A percentile compares a stretch with the other conserved stretches of the same genome.
These are phyloP conservation scores for Leishmania amazonensis DNA, from an alignment of 208 protist genomes.

Conservation along the genomic window DNA sequence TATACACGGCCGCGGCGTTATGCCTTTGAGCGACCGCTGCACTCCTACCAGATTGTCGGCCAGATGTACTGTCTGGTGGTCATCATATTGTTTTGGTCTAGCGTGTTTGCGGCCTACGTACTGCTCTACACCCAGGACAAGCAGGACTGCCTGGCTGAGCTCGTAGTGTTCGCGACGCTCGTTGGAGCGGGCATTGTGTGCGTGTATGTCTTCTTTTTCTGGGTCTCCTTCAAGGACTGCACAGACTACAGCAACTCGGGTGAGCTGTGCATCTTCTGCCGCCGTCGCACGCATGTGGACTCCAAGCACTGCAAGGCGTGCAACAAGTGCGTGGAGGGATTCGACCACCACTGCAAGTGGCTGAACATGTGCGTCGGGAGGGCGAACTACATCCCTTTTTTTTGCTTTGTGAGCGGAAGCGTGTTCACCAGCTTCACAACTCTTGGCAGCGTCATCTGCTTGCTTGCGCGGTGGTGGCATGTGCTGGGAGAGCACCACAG, in stretches of 20 bases:
- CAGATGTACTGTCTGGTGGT: slow-evolving; percentile 34
- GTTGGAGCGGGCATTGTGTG: slow-evolving; percentile 13
- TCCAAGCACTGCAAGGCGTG: slow-evolving; percentile 92
- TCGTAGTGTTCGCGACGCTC: slow-evolving; percentile 46
- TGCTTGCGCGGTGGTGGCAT: slow-evolving; percentile 67
- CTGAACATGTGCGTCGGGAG: slow-evolving; percentile 89
- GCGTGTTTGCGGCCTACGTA: slow-evolving; percentile 46
- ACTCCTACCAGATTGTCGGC: slow-evolving; percentile 55
- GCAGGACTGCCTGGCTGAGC: slow-evolving; percentile 37
- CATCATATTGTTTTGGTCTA: slow-evolving; percentile 48
- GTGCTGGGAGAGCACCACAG: slow-evolving; percentile 40
- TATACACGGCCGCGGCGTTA: slow-evolving; percentile 55
- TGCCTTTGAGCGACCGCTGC: slow-evolving; percentile 66
- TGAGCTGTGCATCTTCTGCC: slow-evolving; percentile 70
- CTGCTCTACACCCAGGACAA: slow-evolving; percentile 46
- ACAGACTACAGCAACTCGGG: slow-evolving; percentile 54
- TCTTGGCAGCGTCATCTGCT: slow-evolving; percentile 36
- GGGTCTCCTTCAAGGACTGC: slow-evolving; percentile 69
- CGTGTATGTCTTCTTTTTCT: slow-evolving; percentile 31
- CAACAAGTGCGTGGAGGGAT: slow-evolving; percentile 86
- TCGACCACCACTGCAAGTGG: slow-evolving; percentile 95
- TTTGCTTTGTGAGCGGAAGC: slow-evolving; percentile 49
- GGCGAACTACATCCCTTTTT: slow-evolving; percentile 81
- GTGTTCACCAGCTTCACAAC: slow-evolving; percentile 25
- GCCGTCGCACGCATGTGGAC: slow-evolving; percentile 43